Evolutionary conservation across 306 rosid genomes (phyloP).

Genomic region (Quercus aquifolioides): DNA sequence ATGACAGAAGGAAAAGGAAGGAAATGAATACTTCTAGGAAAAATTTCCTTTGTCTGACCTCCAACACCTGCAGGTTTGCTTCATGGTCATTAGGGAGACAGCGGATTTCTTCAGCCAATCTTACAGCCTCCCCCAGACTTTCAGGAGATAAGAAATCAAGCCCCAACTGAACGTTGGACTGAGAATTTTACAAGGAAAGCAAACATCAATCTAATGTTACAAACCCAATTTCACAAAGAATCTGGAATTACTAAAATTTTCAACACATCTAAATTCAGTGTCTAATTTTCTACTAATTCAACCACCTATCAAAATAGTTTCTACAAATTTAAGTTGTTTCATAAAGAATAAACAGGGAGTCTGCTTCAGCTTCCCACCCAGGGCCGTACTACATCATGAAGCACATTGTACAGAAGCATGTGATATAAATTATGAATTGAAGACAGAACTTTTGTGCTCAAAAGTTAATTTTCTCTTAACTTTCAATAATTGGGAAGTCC

Average conservation of each 20-base stretch:
- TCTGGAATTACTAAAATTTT: not conserved
- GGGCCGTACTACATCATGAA: not conserved
- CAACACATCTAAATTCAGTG: not conserved
- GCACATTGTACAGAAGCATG: not conserved
- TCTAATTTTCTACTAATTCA: not conserved
- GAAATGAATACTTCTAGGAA: slow-evolving; percentile 23
- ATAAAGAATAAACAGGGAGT: not conserved
- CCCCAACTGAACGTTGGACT: slow-evolving; percentile 93
- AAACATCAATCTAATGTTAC: slow-evolving; percentile 3
- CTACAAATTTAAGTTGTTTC: not conserved
- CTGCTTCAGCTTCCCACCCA: not conserved
- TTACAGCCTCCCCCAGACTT: slow-evolving; percentile 82
- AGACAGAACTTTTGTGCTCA: not conserved
- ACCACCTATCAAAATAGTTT: not conserved
- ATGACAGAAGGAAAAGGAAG: slow-evolving; percentile 9
- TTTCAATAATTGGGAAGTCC: not conserved
- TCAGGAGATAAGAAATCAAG: slow-evolving; percentile 99
- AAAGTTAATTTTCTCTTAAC: not conserved
- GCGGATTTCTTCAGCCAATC: slow-evolving; percentile 80
- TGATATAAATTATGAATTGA: not conserved
- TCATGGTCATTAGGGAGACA: slow-evolving; percentile 89
- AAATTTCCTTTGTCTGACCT: slow-evolving; percentile 58
- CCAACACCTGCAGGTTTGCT: slow-evolving; percentile 83
- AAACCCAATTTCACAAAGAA: not conserved
- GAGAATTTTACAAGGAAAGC: slow-evolving; percentile 36